Evolutionary conservation across 345 rosid species (phyloP), one percentile per base, ranked within the genome.

Genomic region (Iberis pinnata): DNA sequence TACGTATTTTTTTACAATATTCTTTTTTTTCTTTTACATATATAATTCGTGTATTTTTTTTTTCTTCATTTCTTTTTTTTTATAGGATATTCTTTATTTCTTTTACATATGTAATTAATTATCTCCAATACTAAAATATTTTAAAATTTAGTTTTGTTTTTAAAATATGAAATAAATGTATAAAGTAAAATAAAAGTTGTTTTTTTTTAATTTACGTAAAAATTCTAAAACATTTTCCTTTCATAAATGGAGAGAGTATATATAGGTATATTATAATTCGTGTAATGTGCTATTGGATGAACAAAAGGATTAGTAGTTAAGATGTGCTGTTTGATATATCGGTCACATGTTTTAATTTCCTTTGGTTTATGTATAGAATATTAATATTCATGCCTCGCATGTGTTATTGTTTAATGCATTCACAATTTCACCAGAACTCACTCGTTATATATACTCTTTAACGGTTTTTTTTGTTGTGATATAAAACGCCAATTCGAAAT

Each of bases 341-440:
- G 39, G 43, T 54, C 61, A 46, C 61, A 47, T 54, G 68, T 46
- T 53, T 47, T 43, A 20, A 5, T 47, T 63, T 12, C 9, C 12
- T 45, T 46, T 54, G 41, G 14, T 54, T 63, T 11, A 9, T 53
- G 26, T 19, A 47, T 39, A 56, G 20, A 46, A 54, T 22, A 22
- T 22, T 47, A 38, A 17, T 20, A 25, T 27, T 46, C 54, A 27
- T 47, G 55, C 25, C 19, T 29, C 13, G 54, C 56, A 55, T 47
- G 61, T 55, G 61, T 63, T 53, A 27, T 18, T 63, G 13, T 45
- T 45, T 37, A 53, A 54, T 45, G 54, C 53, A 38, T 44, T 44
- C 60, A 62, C 29, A 24, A 61, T 43, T 13, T 62, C 59, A 52
- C 42, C 35, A n/a, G n/a, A n/a, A n/a, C n/a, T n/a, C n/a, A n/a